A percentile compares a stretch with the other conserved stretches of the same genome.
Conservation (phyloP, 345 rosid genomes). For the Aquilaria yunnanensis region DNA sequence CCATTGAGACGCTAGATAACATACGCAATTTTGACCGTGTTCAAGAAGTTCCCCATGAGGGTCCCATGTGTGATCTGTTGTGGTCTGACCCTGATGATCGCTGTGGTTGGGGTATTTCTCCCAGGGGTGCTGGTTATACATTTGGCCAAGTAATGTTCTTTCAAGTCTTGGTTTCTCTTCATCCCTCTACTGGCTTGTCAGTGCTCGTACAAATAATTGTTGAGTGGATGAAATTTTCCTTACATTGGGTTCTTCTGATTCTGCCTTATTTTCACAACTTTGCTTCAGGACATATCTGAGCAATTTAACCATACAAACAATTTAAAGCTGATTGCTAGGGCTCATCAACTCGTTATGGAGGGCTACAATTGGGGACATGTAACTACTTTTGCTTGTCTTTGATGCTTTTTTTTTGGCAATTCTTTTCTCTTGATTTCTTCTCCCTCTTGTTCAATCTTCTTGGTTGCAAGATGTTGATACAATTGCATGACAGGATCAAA, state of each 20-base stretch:
- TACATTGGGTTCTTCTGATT: not conserved
- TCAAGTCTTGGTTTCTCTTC: not conserved
- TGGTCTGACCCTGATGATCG: slow-evolving; percentile 99
- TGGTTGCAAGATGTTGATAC: not conserved
- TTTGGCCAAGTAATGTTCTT: slow-evolving; percentile 72
- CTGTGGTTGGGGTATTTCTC: slow-evolving; percentile 97
- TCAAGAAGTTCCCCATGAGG: slow-evolving; percentile 98
- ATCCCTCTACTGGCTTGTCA: too few species aligned
- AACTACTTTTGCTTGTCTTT: slow-evolving; percentile 17
- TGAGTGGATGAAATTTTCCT: too few species aligned
- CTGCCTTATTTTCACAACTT: not conserved
- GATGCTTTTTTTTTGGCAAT: not conserved
- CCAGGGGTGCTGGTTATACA: slow-evolving; percentile 95
- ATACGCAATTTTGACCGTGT: slow-evolving; percentile 89
- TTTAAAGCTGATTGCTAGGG: slow-evolving; percentile 88
- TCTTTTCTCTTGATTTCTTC: not conserved
- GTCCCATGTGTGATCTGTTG: slow-evolving; percentile 98
- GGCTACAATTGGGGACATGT: slow-evolving; percentile 99
- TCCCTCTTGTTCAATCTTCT: not conserved
- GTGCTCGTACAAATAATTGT: not conserved
- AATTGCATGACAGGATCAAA: slow-evolving; percentile 65
- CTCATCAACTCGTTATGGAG: slow-evolving; percentile 97
- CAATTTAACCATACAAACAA: slow-evolving; percentile 89
- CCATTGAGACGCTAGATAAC: slow-evolving; percentile 86
- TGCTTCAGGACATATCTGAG: slow-evolving; percentile 83